Evolutionary conservation across 2,329 filamentous ascomycete species (phyloP).

Genomic region (Aspergillus fischeri): DNA sequence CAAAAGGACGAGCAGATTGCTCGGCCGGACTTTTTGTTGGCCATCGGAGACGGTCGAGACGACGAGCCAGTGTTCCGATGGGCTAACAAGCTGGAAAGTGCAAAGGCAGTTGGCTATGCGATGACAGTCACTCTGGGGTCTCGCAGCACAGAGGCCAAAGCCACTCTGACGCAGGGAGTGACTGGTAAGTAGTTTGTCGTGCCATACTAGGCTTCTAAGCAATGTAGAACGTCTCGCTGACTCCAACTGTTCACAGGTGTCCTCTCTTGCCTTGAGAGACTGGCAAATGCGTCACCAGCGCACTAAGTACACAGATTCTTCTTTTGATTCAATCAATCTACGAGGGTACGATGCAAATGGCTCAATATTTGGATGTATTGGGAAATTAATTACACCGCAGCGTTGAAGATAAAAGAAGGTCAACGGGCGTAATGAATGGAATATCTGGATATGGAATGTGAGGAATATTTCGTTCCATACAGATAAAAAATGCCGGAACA

Average conservation of each 20-base stretch:
- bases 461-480: background rate
- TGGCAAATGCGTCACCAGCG: slow-evolving; percentile 35
- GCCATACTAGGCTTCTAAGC: background rate
- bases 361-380: background rate
- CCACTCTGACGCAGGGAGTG: slow-evolving; percentile 84
- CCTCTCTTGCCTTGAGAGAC: slow-evolving; percentile 51
- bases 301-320: background rate
- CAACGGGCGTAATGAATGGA: background rate
- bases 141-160: slow-evolving; percentile 80
- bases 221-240: slow-evolving; percentile 5
- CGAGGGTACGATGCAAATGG: background rate
- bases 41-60: slow-evolving; percentile 85
- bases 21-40: slow-evolving; percentile 76
- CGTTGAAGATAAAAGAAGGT: background rate
- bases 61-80: slow-evolving; percentile 93
- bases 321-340: background rate
- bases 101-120: slow-evolving; percentile 61
- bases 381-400: background rate
- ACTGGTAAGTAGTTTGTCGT: slow-evolving; percentile 60
- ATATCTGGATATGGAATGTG: background rate
- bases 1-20: slow-evolving; percentile 36
- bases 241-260: slow-evolving; percentile 38
- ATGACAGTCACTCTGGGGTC: slow-evolving; percentile 82
- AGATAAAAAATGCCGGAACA: background rate
- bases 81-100: slow-evolving; percentile 71